Evolutionary conservation across 768 basidiomycete genomes (phyloP).

Genomic region (Tephrocybe sp.): DNA sequence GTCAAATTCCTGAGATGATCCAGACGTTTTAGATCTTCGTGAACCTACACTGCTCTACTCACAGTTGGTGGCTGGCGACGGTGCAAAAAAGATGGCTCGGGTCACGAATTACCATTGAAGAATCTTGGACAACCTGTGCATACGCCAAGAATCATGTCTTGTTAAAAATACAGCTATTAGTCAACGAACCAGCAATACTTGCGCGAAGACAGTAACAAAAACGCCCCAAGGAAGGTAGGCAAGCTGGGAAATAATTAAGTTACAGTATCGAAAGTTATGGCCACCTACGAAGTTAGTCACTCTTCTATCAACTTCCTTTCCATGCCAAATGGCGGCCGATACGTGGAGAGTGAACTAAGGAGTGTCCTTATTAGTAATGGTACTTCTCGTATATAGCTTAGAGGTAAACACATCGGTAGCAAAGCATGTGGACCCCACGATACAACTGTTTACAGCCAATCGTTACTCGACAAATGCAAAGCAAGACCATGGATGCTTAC

Average conservation of each 20-base stretch:
- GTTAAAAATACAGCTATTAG: not conserved
- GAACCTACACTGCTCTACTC: not conserved
- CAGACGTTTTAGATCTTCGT: not conserved
- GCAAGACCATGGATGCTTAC: too few species aligned
- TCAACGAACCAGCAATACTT: not conserved
- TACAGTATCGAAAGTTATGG: too few species aligned
- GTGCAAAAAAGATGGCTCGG: constrained; percentile 1
- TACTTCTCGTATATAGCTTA: too few species aligned
- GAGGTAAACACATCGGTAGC: constrained; percentile 2
- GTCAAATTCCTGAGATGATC: not conserved
- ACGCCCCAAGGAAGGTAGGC: constrained; percentile 1
- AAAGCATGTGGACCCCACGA: constrained; percentile 10
- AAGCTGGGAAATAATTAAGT: not conserved
- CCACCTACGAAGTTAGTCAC: constrained; percentile 1
- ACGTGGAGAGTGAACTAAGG: constrained; percentile 3
- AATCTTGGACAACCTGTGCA: not conserved
- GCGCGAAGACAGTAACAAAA: not conserved
- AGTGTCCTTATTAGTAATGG: not conserved
- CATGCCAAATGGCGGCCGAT: not conserved
- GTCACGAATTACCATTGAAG: not conserved
- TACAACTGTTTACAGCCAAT: constrained; percentile 1
- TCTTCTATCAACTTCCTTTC: not conserved
- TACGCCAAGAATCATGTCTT: not conserved
- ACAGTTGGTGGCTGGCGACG: constrained; percentile 1
- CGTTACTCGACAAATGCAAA: too few species aligned